Evolutionary conservation across 129 eudicot genomes (phyloP).

Genomic region (Chrysanthemum lavandulifolium): DNA sequence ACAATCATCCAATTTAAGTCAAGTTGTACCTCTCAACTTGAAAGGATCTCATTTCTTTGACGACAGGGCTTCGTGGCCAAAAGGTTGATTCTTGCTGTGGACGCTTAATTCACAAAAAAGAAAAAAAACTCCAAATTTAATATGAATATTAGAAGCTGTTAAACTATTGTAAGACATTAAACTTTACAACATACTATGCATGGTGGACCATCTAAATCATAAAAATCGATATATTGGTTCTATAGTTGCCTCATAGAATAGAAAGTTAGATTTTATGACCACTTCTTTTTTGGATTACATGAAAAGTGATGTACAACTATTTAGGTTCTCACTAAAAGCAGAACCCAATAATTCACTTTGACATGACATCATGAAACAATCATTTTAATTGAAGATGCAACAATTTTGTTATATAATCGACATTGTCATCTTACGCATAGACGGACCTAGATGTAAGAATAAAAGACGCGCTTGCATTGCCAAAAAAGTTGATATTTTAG

Average conservation of each 20-base stretch:
- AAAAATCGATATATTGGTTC: not conserved
- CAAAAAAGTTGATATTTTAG: no score
- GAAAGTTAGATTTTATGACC: conserved; percentile 23
- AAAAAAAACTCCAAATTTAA: no score
- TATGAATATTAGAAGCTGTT: no score
- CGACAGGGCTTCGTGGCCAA: no score
- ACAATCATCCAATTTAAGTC: no score
- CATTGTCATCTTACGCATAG: no score
- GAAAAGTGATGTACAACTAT: conserved; percentile 25
- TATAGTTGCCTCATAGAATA: conserved; percentile 15
- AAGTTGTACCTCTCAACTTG: no score
- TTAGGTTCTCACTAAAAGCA: conserved; percentile 14
- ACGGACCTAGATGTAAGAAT: no score
- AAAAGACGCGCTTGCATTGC: no score
- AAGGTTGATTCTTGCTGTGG: no score
- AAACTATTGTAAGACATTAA: not conserved
- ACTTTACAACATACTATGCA: conserved; percentile 1
- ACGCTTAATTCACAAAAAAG: no score
- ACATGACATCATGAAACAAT: conserved; percentile 9
- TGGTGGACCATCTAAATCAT: conserved; percentile 15
- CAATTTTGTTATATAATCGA: not conserved
- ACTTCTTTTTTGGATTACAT: conserved; percentile 32
- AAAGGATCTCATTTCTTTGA: no score
- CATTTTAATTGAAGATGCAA: not conserved
- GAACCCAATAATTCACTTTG: conserved; percentile 11